Base-by-base conservation (phyloP, 2,329 filamentous ascomycete species). In the Verruconis gallopava region DNA sequence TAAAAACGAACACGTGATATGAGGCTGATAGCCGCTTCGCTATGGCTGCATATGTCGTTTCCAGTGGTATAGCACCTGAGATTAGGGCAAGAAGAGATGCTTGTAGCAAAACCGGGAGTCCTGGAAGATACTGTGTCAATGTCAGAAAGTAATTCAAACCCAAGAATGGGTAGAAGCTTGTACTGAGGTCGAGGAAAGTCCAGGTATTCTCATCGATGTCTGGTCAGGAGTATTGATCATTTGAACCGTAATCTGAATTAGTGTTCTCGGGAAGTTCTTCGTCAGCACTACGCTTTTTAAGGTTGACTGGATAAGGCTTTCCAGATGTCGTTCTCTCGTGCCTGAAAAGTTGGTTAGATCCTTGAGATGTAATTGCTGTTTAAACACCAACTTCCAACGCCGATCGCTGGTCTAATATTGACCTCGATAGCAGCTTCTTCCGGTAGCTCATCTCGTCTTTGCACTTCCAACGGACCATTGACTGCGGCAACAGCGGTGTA, bases 401-500 rank as follows among this genome's bases (percentile, higher is more conserved):
- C 88, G 48, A 81, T 78, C 25, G 82, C 80, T 38, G 89, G 89
- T 58, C 91, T 77, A 49, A 98, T 75, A 57, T 89, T 78, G 44
- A 98, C 84, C 62, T 96, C 91, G 49, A 98, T 70, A 38, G 81
- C 76, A 20, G 89, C 85, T 65, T 95, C 86, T 61, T 93, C 88
- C 5, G 91, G 82, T 50, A 91, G 76, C 60, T 96, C 85, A 57
- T 98, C 89, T 53, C 85, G 77, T 53, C 88, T 76, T 51, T 79
- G 77, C 13, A 89, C 85, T 65, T 98, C 91, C 50, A 96, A 76
- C 13, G 91, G 91, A 0, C 89, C 91, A 62, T 94, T 96, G 50
- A 93, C 85, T 12, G 85, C 80, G 43, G 81, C 83, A 42, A 93
- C 75, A 49, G 96, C 73, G 35, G 79, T 80, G 61, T 86, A 93